Base-by-base conservation (phyloP, 1,139 yeast genomes). In the Kodamaea derodonti region DNA sequence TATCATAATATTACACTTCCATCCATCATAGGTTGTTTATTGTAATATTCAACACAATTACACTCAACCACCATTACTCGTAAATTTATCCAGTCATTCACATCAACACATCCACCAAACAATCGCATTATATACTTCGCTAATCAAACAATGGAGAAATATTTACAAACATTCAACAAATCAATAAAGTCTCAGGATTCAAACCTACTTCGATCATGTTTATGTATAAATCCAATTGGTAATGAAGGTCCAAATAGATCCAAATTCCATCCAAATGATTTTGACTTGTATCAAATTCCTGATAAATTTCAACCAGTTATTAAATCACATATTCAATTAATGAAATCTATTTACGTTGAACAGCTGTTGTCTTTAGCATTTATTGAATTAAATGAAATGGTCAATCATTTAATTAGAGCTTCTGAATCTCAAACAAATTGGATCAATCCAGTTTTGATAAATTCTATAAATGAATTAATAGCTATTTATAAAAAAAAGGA, bases 401-500 rank as follows among this genome's bases (percentile, higher is more conserved):
- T 78, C 29, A 62, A 61, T 37, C 52, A 65, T 13, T 49, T 80
- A 36, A 79, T 80, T 40, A 62, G 87, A 33, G 75, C 77, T 20
- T 83, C 87, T 0, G 87, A 79, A 39, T 54, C 63, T 10, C 78
- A 79, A 44, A 72, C 77, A 14, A 70, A 68, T 40, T 86, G 95
- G 95, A 70, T 84, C 20, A 69, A 83, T 33, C 68, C 67, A 1
- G 78, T 84, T 2, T 54, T 86, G 41, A 74, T 73, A 51, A 60
- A 63, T 13, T 65, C 77, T 5, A 70, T 83, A 22, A 66, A 68
- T 26, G 86, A 81, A 49, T 62, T 84, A 41, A 68, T 78, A 24
- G 63, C 68, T 26, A 60, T 72, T 9, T 65, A 67, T 48, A 60
- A 61, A 33, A 71, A 68, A 4, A 59, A 63, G 43, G 47, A 51